Evolutionary conservation across 2,329 filamentous ascomycete genomes (phyloP), one percentile per base, ranked within the genome.

Genomic region (Cordyceps cateniannulata): DNA sequence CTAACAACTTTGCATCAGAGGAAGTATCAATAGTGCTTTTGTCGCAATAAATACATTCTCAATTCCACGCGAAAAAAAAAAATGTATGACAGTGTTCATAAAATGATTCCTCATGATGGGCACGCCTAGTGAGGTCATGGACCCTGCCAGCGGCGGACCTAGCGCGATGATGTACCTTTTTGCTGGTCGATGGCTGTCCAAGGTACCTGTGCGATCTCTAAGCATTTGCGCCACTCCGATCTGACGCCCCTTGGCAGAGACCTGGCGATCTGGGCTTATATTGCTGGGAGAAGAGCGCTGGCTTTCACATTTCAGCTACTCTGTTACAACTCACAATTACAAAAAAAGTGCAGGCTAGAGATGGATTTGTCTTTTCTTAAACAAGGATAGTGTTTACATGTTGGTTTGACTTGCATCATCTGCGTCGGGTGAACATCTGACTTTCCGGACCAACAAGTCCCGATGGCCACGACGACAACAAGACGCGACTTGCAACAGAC

Each of bases 61-160:
- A 4, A n/a, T 24, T 12, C 27, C n/a, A 14, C 18, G 48, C 14
- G 35, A 18, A 18, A 10, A 20, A 10, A 38, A n/a, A 25, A 49
- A 59, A 20, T 60, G 50, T 32, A 54, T 60, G 42, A 42, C 49
- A 29, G 50, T 16, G 51, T 45, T 20, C 3, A 38, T 9, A 8
- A 51, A 57, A 61, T 51, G 60, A 61, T 57, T 61, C 60, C 60
- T 50, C 59, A 61, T 62, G 50, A 59, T 49, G 38, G 49, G 20
- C 24, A 48, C 32, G 29, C n/a, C 29, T 10, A 22, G 51, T 54
- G 59, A 60, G 51, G 52, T 61, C 51, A 61, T 61, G 44, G 51
- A 56, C 42, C 18, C 8, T 44, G 3, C 18, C 9, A 38, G 27
- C 8, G 35, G 35, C 18, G 16, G 20, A 22, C 42, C n/a, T 50